These are phyloP conservation scores for Mycena indigotica DNA, from an alignment of 768 basidiomycete species.

Conservation along the genomic window DNA sequence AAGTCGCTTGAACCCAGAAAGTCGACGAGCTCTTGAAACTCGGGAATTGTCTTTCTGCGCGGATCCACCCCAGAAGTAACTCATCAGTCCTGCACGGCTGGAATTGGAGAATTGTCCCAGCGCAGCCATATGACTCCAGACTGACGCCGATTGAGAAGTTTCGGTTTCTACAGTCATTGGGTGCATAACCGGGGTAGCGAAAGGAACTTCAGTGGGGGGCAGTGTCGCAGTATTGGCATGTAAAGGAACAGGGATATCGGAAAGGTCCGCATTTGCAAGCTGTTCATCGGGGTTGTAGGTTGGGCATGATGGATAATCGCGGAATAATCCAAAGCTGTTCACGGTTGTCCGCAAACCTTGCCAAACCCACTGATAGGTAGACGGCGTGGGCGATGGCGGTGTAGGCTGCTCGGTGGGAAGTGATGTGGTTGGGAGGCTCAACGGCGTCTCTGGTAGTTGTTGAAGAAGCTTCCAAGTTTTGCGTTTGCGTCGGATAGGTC, in stretches of 20 bases:
- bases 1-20: not conserved
- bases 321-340: not conserved
- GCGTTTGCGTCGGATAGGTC: not conserved
- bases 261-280: not conserved
- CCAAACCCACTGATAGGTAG: not conserved
- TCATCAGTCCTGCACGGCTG: not conserved
- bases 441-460: not conserved
- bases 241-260: not conserved
- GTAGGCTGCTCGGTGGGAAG: not conserved
- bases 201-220: not conserved
- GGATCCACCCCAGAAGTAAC: not conserved
- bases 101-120: not conserved
- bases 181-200: too few relatives aligned
- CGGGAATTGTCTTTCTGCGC: not conserved
- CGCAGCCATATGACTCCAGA: not conserved
- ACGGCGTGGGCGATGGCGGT: not conserved
- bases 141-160: not conserved
- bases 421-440: not conserved
- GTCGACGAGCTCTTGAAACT: not conserved
- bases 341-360: not conserved
- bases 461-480: not conserved
- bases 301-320: not conserved
- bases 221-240: not conserved
- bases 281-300: not conserved
- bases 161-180: not conserved